These are phyloP conservation scores for Fusarium robinianum DNA, from an alignment of 2,329 filamentous ascomycete species.

Conservation along the genomic window DNA sequence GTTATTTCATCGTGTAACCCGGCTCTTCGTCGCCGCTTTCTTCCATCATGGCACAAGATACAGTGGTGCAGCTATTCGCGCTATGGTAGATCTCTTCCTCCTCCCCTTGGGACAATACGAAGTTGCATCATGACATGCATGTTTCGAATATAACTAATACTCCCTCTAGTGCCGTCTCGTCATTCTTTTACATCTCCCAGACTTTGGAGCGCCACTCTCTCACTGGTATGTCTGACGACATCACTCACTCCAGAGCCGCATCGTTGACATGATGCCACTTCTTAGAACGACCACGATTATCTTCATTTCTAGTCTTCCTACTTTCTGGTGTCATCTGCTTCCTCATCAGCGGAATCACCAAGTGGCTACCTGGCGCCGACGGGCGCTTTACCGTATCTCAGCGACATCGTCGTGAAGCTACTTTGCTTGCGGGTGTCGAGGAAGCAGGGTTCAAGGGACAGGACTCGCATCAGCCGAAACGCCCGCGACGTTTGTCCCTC, in stretches of 20 bases:
- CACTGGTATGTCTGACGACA: constrained; percentile 45
- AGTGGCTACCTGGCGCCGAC: constrained; percentile 53
- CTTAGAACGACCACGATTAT: constrained; percentile 54
- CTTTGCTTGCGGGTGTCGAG: constrained; percentile 28
- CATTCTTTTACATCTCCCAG: constrained; percentile 54
- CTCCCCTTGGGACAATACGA: background rate
- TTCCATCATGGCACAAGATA: constrained; percentile 30
- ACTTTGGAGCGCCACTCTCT: constrained; percentile 54
- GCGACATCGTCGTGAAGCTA: constrained; percentile 21
- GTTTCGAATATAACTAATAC: background rate
- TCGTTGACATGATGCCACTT: background rate
- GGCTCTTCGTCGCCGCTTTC: constrained; percentile 8
- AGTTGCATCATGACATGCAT: background rate
- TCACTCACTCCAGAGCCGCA: background rate
- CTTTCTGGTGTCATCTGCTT: constrained; percentile 50
- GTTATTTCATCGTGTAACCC: too few species aligned
- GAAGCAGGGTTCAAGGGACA: constrained; percentile 41
- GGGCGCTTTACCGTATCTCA: constrained; percentile 49
- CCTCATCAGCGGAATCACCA: constrained; percentile 47
- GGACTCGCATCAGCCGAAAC: constrained; percentile 46
- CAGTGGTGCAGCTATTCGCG: constrained; percentile 31
- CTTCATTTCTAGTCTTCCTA: constrained; percentile 52
- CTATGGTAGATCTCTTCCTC: constrained; percentile 26
- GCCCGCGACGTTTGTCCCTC: constrained; percentile 53
- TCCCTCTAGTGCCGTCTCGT: constrained; percentile 48